A percentile compares a stretch with the other conserved stretches of the same genome.
Evolutionary conservation across 306 rosid genomes (phyloP).

Genomic region (Fragaria iinumae): DNA sequence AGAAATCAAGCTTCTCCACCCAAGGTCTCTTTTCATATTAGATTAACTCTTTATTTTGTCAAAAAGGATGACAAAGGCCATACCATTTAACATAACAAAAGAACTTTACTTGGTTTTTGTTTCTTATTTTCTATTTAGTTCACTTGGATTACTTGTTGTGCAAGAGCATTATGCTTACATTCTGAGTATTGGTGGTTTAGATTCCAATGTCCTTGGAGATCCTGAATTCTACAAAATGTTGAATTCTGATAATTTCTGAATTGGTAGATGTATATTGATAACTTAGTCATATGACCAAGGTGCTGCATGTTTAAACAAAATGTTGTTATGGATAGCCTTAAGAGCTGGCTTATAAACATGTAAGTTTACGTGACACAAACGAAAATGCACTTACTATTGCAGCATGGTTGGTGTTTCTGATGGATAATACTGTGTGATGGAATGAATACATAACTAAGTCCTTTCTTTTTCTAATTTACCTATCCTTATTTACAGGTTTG

Average conservation of each 20-base stretch:
- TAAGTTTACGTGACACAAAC: neutral
- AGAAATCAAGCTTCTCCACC: slow-evolving; percentile 64
- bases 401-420: neutral
- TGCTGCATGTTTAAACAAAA: neutral
- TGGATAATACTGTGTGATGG: neutral
- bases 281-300: neutral
- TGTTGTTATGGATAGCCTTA: neutral
- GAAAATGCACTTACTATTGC: neutral
- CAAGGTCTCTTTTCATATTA: slow-evolving; percentile 44
- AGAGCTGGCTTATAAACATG: no score
- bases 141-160: neutral
- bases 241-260: neutral
- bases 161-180: neutral
- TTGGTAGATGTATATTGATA: neutral
- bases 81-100: neutral
- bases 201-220: neutral
- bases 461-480: neutral
- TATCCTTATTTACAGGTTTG: slow-evolving; percentile 51
- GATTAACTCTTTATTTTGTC: neutral
- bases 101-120: neutral
- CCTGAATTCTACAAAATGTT: neutral
- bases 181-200: neutral
- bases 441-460: neutral
- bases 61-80: neutral
- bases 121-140: neutral